These are phyloP conservation scores for Pseudozyma sp. DNA, from an alignment of 1,284 basidiomycete genomes.

Conservation along the genomic window DNA sequence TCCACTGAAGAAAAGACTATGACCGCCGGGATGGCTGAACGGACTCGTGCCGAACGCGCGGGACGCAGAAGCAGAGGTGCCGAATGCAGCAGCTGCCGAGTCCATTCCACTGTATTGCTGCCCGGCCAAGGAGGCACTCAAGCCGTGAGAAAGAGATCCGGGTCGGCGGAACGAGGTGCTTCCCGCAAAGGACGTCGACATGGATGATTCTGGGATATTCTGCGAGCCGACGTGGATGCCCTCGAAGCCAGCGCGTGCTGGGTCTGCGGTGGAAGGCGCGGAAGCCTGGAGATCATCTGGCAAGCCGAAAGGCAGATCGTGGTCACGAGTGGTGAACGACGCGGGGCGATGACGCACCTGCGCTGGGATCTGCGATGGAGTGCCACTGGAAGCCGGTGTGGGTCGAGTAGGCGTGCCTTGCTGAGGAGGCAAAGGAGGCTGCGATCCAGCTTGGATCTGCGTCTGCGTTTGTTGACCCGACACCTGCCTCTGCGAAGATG, in stretches of 20 bases:
- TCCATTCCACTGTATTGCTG: constrained; percentile 34
- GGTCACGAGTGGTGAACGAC: constrained; percentile 81
- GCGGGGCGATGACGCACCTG: constrained; percentile 17
- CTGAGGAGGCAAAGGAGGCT: constrained; percentile 11
- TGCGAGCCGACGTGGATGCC: constrained; percentile 8
- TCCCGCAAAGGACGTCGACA: constrained; percentile 28
- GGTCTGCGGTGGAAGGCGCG: constrained; percentile 8
- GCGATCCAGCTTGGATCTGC: constrained; percentile 15
- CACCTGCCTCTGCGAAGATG: constrained; percentile 14
- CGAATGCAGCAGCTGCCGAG: constrained; percentile 39
- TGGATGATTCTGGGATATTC: constrained; percentile 9
- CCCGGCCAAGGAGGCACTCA: constrained; percentile 33
- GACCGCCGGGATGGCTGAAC: constrained; percentile 64
- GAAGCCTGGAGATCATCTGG: constrained; percentile 72
- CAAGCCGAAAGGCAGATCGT: constrained; percentile 79
- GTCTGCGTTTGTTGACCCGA: constrained; percentile 16
- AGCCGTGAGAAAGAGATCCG: constrained; percentile 29
- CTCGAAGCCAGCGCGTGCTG: constrained; percentile 29
- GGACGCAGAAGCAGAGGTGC: constrained; percentile 37
- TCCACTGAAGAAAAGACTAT: constrained; percentile 62
- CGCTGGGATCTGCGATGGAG: constrained; percentile 10
- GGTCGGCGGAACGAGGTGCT: constrained; percentile 40
- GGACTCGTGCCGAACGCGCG: constrained; percentile 65
- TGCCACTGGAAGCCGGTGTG: constrained; percentile 14
- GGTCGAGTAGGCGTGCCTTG: constrained; percentile 12